A percentile compares a stretch with the other conserved stretches of the same genome.
Conservation (phyloP, 805 yeast species). For the Cyberlindnera galapagoensis region DNA sequence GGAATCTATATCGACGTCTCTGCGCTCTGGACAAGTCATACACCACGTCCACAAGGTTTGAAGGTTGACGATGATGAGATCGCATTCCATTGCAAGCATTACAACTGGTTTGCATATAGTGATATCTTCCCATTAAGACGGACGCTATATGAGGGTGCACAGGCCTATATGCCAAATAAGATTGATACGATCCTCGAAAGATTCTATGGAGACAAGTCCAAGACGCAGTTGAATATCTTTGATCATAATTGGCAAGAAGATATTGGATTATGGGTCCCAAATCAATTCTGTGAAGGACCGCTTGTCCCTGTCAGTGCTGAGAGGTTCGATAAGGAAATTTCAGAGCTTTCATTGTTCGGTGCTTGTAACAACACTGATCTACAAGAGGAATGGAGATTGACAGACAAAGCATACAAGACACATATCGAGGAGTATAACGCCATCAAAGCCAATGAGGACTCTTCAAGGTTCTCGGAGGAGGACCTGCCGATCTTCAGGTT, state of each 20-base stretch:
- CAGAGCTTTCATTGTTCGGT: constrained; percentile 29
- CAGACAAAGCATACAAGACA: constrained; percentile 24
- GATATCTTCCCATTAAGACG: constrained; percentile 39
- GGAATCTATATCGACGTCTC: constrained; percentile 47
- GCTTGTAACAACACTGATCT: constrained; percentile 32
- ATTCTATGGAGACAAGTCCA: constrained; percentile 30
- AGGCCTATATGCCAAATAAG: constrained; percentile 38
- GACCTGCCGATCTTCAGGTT: constrained; percentile 34
- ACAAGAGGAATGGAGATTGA: constrained; percentile 32
- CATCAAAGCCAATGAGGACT: constrained; percentile 19
- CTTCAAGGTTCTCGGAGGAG: constrained; percentile 12
- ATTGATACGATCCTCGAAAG: constrained; percentile 29
- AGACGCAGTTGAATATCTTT: constrained; percentile 16
- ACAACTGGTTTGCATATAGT: constrained; percentile 21
- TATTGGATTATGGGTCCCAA: constrained; percentile 41
- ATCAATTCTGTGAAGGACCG: constrained; percentile 29
- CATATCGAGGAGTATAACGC: constrained; percentile 23
- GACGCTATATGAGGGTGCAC: constrained; percentile 40
- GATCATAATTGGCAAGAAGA: constrained; percentile 33
- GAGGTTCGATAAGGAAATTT: constrained; percentile 23
- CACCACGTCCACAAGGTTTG: constrained; percentile 7
- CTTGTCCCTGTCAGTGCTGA: constrained; percentile 21
- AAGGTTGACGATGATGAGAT: constrained; percentile 10
- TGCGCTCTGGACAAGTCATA: constrained; percentile 25
- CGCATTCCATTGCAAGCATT: constrained; percentile 24